Base-by-base conservation (phyloP, 805 yeast species). In the Starmera pachycereana region DNA sequence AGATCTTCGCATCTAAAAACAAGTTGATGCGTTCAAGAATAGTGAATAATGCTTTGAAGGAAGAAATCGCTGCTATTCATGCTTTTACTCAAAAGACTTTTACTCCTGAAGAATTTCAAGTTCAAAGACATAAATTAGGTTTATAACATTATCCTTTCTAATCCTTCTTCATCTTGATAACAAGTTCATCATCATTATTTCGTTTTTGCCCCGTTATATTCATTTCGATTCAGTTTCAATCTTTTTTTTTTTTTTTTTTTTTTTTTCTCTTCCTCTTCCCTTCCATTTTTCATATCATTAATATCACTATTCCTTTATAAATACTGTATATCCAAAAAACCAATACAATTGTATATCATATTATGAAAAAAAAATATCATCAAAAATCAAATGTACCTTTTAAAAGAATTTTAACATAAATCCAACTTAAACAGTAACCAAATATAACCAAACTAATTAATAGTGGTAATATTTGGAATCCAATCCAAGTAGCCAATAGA, bases 1-100 rank as follows among this genome's bases (percentile, higher is more conserved):
- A 6, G 70, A 76, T 35, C 18, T 92, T 94, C 59, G 60, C 69
- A 44, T 92, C 92, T 19, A 86, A 87, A 63, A 87, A 86, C 62
- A 84, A 83, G 57, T 67, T 92, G 37, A 74, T 78, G 67, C 74
- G 99, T 54, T 95, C 90, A 52, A 69, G 97, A 48, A 53, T 88
- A 49, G 96, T 94, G 37, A 92, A 92, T 60, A 66, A 58, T 29
- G 78, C 83, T 1, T 68, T 92, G 45, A 80, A 81, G 51, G 86
- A 81, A n/a, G 96, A 89, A 57, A 85, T 92, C 29, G 80, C 84
- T 0, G 62, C 68, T 6, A 89, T 92, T 35, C 99, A 92, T 61
- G 97, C 99, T 0, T 92, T 94, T 59, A 87, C 96, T 1, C 97
- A 92, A 54, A 88, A 86, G 62, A 83, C 76, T 11, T 90, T 78